phyloP scores from a whole-genome alignment of 352 stramenopile species.

The Phytophthora tubulina region DNA sequence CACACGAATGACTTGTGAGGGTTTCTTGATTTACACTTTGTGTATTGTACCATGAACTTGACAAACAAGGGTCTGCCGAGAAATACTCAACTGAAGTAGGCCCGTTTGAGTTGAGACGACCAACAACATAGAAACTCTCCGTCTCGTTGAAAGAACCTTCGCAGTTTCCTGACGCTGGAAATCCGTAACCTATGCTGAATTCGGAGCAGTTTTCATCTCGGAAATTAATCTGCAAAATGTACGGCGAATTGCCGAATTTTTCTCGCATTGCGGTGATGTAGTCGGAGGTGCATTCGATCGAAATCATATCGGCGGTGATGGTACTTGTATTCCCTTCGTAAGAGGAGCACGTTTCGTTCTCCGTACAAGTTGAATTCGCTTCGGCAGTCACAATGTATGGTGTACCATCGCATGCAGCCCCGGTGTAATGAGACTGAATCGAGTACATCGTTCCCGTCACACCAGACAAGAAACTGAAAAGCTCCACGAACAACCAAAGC shows the following conservation, averaged over 20 bases:
- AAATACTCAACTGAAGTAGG: conserved; percentile 29
- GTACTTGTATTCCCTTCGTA: conserved; percentile 6
- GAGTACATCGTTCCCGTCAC: conserved; percentile 3
- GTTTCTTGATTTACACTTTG: conserved; percentile 5
- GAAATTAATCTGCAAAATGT: conserved; percentile 20
- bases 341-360: conserved; percentile 1
- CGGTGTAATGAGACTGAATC: conserved; percentile 23
- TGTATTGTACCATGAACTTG: conserved; percentile 8
- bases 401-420: conserved; percentile 12
- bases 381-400: conserved; percentile 19
- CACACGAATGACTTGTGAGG: conserved; percentile 18
- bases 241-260: conserved; percentile 20
- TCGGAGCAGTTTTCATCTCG: conserved; percentile 8
- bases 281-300: conserved; percentile 16
- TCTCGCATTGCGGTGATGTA: conserved; percentile 11
- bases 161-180: conserved; percentile 15
- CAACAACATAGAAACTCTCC: conserved; percentile 27
- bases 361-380: conserved; percentile 1
- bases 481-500: background rate
- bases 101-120: conserved; percentile 22
- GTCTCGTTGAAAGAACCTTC: conserved; percentile 22
- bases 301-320: conserved; percentile 10
- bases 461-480: background rate
- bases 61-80: conserved; percentile 9
- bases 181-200: conserved; percentile 3